phyloP scores from a whole-genome alignment of 495 filamentous ascomycete genomes.

The Penicillium verhagenii region DNA sequence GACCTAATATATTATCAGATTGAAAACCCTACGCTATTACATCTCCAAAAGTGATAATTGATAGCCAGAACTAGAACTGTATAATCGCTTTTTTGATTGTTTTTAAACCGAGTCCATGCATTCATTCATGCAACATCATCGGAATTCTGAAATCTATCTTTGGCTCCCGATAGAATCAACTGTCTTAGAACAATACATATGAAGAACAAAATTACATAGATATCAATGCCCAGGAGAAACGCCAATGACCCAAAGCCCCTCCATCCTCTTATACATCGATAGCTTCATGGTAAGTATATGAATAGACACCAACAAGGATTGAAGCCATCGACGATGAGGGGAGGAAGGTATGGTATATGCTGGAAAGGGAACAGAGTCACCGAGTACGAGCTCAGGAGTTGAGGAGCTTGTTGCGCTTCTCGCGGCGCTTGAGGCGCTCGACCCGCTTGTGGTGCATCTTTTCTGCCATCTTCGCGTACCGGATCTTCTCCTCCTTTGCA shows the following conservation, averaged over 20 bases:
- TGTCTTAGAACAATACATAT: not conserved
- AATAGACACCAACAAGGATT: not conserved
- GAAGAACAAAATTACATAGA: not conserved
- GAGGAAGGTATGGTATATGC: slow-evolving; percentile 7
- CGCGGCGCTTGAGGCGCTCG: slow-evolving; percentile 86
- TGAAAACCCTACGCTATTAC: too few relatives aligned
- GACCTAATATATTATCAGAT: too few relatives aligned
- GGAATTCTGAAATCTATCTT: not conserved
- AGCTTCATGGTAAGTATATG: not conserved
- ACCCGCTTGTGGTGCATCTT: slow-evolving; percentile 97
- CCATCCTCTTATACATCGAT: not conserved
- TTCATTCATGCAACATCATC: not conserved
- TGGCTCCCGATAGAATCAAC: not conserved
- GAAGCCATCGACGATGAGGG: not conserved
- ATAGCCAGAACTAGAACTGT: too few relatives aligned
- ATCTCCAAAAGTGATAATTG: too few relatives aligned
- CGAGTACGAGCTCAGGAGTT: slow-evolving; percentile 54
- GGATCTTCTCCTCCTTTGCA: slow-evolving; percentile 87
- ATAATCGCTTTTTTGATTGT: not conserved
- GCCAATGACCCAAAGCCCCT: slow-evolving; percentile 14
- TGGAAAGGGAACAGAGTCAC: not conserved
- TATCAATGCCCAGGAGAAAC: slow-evolving; percentile 12
- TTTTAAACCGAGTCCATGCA: not conserved
- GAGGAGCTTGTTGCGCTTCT: slow-evolving; percentile 96
- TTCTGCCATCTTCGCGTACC: slow-evolving; percentile 92